Base-by-base conservation (phyloP, 257 asterid species). In the Knoxia roxburghii region DNA sequence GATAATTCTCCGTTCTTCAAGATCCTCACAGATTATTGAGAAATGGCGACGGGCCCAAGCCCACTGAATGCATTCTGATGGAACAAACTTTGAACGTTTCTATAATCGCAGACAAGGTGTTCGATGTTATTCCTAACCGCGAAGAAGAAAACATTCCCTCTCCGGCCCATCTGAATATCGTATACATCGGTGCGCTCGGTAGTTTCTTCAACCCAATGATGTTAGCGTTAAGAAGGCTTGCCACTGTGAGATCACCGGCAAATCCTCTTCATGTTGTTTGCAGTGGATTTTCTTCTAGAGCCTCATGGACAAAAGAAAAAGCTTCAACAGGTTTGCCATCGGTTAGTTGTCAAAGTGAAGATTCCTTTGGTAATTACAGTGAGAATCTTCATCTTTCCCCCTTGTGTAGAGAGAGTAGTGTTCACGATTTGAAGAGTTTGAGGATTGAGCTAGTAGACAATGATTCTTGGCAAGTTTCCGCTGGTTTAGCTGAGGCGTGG, bases 401-500 rank as follows among this genome's bases (percentile, higher is more conserved):
- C 1, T 68, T 84, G 52, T 84, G 76, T 73, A 46, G 75, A 27
- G 87, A 70, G 49, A 39, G 57, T 8, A 53, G 69, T 41, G 62
- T 57, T 40, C 73, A 65, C 35, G 64, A 60, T 29, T 62, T 76
- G 72, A 76, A 76, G 41, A 79, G 73, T 65, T 85, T 75, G 74
- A 79, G 61, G 72, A 81, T 89, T 55, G 87, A 89, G 59, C 72
- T 85, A 54, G 78, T 83, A 24, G 95, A 90, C 75, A 79, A 83
- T 52, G 88, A 83, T 24, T 58, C 89, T 32, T 89, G 97, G 95
- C 84, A 64, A 11, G 79, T 89, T 54, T 84, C 96, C 29, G 82
- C 91, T 14, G 80, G 90, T 26, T 83, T 86, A 68, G 88, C 80
- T 59, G 86, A 82, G 70, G 87, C 78, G 7, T 89, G 95, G 90